A percentile compares a stretch with the other conserved stretches of the same genome.
Conservation (phyloP, 2,329 filamentous ascomycete genomes). For the Cladosporium velox region DNA sequence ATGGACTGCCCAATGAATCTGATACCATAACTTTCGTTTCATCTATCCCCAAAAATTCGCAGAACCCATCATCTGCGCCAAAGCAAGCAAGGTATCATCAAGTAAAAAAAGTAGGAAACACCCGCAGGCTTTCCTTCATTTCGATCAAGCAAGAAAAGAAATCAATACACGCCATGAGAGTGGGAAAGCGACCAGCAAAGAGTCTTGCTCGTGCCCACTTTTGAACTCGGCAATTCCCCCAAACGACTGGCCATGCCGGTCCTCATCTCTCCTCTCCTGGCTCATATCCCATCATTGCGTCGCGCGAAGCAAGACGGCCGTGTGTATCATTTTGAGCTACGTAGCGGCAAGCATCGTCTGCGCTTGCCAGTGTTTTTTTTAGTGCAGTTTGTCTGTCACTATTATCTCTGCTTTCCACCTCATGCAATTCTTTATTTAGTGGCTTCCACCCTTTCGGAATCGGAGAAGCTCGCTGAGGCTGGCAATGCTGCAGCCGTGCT, state of each 20-base stretch:
- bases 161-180: background rate
- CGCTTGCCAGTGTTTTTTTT: background rate
- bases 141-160: background rate
- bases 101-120: background rate
- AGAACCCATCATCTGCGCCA: background rate
- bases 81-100: conserved; percentile 12
- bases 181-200: background rate
- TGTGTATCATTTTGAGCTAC: conserved; percentile 17
- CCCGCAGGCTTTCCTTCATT: background rate
- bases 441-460: conserved; percentile 71
- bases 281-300: background rate
- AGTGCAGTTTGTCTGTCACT: background rate
- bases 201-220: background rate
- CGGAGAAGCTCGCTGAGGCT: conserved; percentile 85
- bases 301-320: conserved; percentile 7
- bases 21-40: conserved; percentile 7
- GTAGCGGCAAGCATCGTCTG: conserved; percentile 3
- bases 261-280: background rate
- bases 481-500: conserved; percentile 79
- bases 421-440: conserved; percentile 32
- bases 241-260: background rate
- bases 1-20: background rate
- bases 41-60: background rate
- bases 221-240: background rate
- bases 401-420: background rate